phyloP scores from a whole-genome alignment of 768 basidiomycete genomes.

The Dentipellis fragilis region DNA sequence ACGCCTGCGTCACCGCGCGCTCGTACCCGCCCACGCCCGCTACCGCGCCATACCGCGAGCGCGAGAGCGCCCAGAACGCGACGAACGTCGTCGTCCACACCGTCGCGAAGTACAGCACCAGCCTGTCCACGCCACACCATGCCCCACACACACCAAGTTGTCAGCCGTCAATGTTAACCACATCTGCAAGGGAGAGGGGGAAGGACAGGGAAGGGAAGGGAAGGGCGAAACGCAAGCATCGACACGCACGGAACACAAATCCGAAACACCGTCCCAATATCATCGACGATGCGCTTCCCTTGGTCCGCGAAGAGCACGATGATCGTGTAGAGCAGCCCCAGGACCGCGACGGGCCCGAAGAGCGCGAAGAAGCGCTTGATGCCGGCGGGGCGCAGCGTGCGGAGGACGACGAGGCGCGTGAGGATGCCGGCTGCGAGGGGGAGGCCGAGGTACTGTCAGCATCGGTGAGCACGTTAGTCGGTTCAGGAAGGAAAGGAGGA shows the following conservation, averaged over 20 bases:
- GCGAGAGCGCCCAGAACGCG: constrained; percentile 29
- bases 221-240: no score
- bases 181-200: no score
- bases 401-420: constrained; percentile 50
- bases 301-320: constrained; percentile 56
- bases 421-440: constrained; percentile 61
- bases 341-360: constrained; percentile 58
- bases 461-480: background rate
- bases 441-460: constrained; percentile 69
- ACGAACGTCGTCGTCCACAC: constrained; percentile 48
- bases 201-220: no score
- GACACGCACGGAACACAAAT: constrained; percentile 55
- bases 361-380: constrained; percentile 44
- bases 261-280: constrained; percentile 70
- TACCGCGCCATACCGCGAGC: constrained; percentile 36
- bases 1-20: constrained; percentile 67
- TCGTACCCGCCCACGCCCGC: constrained; percentile 39
- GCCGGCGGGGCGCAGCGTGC: constrained; percentile 34
- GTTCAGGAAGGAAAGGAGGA: background rate
- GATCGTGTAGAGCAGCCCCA: constrained; percentile 78
- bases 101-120: constrained; percentile 67
- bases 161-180: no score
- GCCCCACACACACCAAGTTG: no score
- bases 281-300: constrained; percentile 57
- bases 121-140: constrained; percentile 13